A percentile compares a stretch with the other conserved stretches of the same genome.
These are phyloP conservation scores for Fraxinus cuspidata DNA, from an alignment of 257 asterid genomes.

Conservation along the genomic window DNA sequence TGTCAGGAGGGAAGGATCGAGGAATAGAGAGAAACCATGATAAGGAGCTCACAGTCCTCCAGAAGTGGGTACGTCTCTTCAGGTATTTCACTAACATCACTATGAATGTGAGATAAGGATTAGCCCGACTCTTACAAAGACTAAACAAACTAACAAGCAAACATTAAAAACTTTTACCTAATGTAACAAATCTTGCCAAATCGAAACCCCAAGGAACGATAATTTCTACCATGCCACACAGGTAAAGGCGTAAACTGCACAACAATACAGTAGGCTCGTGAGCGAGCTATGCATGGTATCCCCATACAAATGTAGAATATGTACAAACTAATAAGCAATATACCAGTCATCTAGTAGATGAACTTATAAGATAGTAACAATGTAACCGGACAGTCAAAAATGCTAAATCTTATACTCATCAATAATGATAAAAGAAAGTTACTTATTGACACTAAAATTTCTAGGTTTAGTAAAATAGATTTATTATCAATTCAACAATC, in stretches of 20 bases:
- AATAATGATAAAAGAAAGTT: neutral
- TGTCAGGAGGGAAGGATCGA: neutral
- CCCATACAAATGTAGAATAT: neutral
- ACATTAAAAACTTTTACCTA: slow-evolving; percentile 48
- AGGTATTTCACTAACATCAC: slow-evolving; percentile 97
- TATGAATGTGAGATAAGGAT: slow-evolving; percentile 35
- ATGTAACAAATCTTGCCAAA: slow-evolving; percentile 89
- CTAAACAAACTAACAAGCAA: neutral
- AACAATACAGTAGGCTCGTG: slow-evolving; percentile 1
- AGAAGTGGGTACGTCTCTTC: slow-evolving; percentile 92
- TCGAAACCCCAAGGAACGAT: slow-evolving; percentile 95
- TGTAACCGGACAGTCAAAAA: neutral
- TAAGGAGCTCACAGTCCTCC: slow-evolving; percentile 80
- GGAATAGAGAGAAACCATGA: slow-evolving; percentile 60
- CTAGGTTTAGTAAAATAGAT: neutral
- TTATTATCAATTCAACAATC: neutral
- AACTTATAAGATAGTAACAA: neutral
- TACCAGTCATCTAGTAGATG: neutral
- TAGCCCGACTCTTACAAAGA: slow-evolving; percentile 16
- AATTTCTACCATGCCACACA: slow-evolving; percentile 91
- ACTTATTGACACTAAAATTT: neutral
- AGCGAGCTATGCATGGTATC: neutral
- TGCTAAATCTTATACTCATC: neutral
- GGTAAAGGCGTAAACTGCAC: slow-evolving; percentile 91
- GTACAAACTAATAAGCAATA: neutral